Base-by-base conservation (phyloP, 1,284 basidiomycete genomes). In the Austroboletus niveus region DNA sequence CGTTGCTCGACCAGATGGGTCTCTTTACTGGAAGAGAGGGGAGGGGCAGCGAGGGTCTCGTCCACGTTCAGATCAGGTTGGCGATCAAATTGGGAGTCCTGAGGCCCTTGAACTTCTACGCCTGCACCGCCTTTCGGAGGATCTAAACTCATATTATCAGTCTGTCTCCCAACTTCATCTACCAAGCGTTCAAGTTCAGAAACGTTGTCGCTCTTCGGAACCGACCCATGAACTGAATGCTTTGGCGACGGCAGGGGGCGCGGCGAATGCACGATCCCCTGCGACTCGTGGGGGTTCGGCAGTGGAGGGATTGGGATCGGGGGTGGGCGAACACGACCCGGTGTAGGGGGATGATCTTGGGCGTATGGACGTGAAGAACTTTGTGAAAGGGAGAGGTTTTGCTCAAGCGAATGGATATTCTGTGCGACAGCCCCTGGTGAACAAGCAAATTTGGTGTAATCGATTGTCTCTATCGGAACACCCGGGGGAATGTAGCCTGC, bases 141-240 rank as follows among this genome's bases (percentile, higher is more conserved):
- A 59, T 79, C 76, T 32, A 64, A 65, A 32, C 72, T 74, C 38
- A 77, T 57, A 57, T 80, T 71, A 12, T 55, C 58, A 6, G 61
- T 69, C 52, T 68, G 66, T 59, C 58, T 68, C 15, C 65, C 73
- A 3, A 78, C 79, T 51, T 77, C 76, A 32, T 80, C 83, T 1
- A 83, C 87, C 72, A 90, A 80, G 61, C 77, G 75, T 67, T 89
- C 87, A 45, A 89, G 71, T 52, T 75, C 72, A 53, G 79, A 78
- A 8, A 90, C 85, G 22, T 79, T 71, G 47, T 80, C 76, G 58
- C 80, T 83, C 69, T 77, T 83, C 20, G 72, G 66, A 60, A 47
- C 62, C 62, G 56, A 74, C 57, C n/a, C 72, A 65, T 51, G 75
- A 10, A 57, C 57, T 0, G 68, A 65, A 44, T 56, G 66, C 31